A percentile compares a stretch with the other conserved stretches of the same genome.
Evolutionary conservation across 2,329 filamentous ascomycete genomes (phyloP).

Genomic region (Epichloe glyceriae): DNA sequence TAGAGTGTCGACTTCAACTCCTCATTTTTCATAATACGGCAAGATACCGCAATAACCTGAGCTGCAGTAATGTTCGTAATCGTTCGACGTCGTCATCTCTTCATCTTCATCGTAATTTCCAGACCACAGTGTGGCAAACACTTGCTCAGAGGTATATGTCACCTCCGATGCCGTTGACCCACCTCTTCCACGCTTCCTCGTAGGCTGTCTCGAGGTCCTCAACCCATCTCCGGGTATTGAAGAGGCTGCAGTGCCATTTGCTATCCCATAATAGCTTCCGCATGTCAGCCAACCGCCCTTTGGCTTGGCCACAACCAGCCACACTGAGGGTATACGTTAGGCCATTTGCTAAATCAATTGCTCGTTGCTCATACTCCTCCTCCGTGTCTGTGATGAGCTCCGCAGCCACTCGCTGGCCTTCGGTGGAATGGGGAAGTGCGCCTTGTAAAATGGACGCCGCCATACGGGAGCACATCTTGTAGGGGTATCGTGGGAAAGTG

Average conservation of each 20-base stretch:
- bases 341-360: slow-evolving; percentile 51
- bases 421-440: slow-evolving; percentile 59
- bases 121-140: background rate
- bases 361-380: slow-evolving; percentile 70
- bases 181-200: slow-evolving; percentile 74
- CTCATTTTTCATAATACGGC: background rate
- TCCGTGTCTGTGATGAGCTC: slow-evolving; percentile 73
- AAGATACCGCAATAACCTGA: background rate
- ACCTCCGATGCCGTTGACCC: slow-evolving; percentile 76
- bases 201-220: slow-evolving; percentile 80
- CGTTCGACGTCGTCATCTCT: slow-evolving; percentile 1
- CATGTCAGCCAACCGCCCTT: slow-evolving; percentile 64
- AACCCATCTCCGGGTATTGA: slow-evolving; percentile 88
- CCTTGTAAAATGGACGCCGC: slow-evolving; percentile 88
- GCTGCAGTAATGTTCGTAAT: background rate
- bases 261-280: slow-evolving; percentile 70
- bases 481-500: slow-evolving; percentile 79
- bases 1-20: too few species aligned
- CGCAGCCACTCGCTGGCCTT: slow-evolving; percentile 52
- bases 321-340: slow-evolving; percentile 42
- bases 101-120: background rate
- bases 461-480: slow-evolving; percentile 99
- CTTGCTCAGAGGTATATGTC: slow-evolving; percentile 65
- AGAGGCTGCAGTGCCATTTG: slow-evolving; percentile 77
- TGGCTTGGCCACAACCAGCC: slow-evolving; percentile 36